Base-by-base conservation (phyloP, 2,329 filamentous ascomycete species). In the Clonostachys chloroleuca region DNA sequence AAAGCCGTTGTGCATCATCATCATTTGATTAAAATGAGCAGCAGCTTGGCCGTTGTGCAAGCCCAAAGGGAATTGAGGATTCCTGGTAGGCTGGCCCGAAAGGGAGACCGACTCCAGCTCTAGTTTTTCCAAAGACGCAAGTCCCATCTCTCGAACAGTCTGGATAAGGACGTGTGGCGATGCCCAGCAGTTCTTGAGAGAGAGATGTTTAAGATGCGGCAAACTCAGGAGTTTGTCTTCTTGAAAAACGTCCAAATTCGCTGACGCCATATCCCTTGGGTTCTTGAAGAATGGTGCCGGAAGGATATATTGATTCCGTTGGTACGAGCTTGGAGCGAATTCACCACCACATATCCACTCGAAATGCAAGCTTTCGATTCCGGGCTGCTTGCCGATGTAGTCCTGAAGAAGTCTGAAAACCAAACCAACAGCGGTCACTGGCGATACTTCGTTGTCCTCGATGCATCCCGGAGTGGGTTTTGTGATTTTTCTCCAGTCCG, bases 311-410 rank as follows among this genome's bases (percentile, higher is more conserved):
- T 73, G 72, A 55, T 86, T 86, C 24, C 85, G 75, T 34, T 82
- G 80, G 52, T 75, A 76, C 4, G 79, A 63, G 20, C 84, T 83
- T 16, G 77, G 66, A 3, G 80, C 82, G 52, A 84, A 77, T 63
- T 89, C 86, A 30, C 85, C 86, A 41, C 85, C 84, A 45, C 78
- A 80, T 6, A 78, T 68, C 78, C 83, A 89, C 49, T 87, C 85
- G 48, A 88, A 75, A 18, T 78, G 80, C 40, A 89, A 66, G 33
- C 66, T 75, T 47, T 73, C 77, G 54, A 89, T 78, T 33, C 73
- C 75, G 18, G 61, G 44, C 20, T 73, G 67, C 39, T 54, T 54
- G 16, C 72, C 69, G 36, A 86, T 70, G 49, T 76, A 73, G 20
- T 68, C 59, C 24, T 68, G 59, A 12, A 89, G 66, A 5, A 86